Conservation (phyloP, 345 rosid genomes). For the Arabidopsis thaliana region TAIR10.1 NC_003070.9:4663501-4664000, state of each 20-base stretch:
- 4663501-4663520: slow-evolving; percentile 12
- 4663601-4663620: slow-evolving; percentile 29
- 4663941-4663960: slow-evolving; percentile 9
- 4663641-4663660: not conserved
- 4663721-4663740: no score
- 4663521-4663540: slow-evolving; percentile 12
- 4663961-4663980: slow-evolving; percentile 7
- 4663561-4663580: not conserved
- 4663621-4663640: not conserved
- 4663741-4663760: no score
- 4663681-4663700: no score
- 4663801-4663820: not conserved
- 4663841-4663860: not conserved
- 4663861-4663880: not conserved
- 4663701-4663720: no score
- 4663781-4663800: no score
- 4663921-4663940: not conserved
- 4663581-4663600: not conserved
- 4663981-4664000: not conserved
- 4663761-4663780: no score
- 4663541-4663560: slow-evolving; percentile 24
- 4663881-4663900: not conserved
- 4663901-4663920: not conserved
- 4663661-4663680: no score
- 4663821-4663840: no score